These are phyloP conservation scores for Ceriops decandra DNA, from an alignment of 345 rosid species.

Conservation along the genomic window DNA sequence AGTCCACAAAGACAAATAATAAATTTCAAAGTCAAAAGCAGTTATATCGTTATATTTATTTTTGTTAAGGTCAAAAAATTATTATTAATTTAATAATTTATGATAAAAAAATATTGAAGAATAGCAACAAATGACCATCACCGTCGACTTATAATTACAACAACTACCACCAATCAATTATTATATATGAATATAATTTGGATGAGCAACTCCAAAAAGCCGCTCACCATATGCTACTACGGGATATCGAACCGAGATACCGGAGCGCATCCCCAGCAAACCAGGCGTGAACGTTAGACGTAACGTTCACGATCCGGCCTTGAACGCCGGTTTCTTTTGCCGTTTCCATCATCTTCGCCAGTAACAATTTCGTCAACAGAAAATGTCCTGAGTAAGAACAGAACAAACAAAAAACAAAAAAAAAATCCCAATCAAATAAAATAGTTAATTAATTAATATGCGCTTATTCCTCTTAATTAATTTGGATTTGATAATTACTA, in stretches of 20 bases:
- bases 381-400: slow-evolving; percentile 57
- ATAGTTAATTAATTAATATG: no score
- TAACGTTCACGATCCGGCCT: slow-evolving; percentile 84
- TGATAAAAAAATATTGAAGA: not conserved
- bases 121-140: no score
- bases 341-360: slow-evolving; percentile 66
- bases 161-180: no score
- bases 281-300: slow-evolving; percentile 81
- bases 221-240: slow-evolving; percentile 54
- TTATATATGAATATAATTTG: no score
- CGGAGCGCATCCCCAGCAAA: slow-evolving; percentile 72
- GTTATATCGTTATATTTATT: not conserved
- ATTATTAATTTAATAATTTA: not conserved
- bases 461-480: not conserved
- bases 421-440: no score
- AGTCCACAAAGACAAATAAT: not conserved
- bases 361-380: slow-evolving; percentile 61
- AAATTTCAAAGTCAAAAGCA: not conserved
- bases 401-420: no score
- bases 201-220: no score
- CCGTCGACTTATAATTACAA: no score
- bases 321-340: slow-evolving; percentile 58
- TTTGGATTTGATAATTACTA: not conserved
- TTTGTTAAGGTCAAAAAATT: not conserved
- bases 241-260: slow-evolving; percentile 60